These are phyloP conservation scores for Clonostachys chloroleuca DNA, from an alignment of 2,329 filamentous ascomycete genomes.

Conservation along the genomic window DNA sequence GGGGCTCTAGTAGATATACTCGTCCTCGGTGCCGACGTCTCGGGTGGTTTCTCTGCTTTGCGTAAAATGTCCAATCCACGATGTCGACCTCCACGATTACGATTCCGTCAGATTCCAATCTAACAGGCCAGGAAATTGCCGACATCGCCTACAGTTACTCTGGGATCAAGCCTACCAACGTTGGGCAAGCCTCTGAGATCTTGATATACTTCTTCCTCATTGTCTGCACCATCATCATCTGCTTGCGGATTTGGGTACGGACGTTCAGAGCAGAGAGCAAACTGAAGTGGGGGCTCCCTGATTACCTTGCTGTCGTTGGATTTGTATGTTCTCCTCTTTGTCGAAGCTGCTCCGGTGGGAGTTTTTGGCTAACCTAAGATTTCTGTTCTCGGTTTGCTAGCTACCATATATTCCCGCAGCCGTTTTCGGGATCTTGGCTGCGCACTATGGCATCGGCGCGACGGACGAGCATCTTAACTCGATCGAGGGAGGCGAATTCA, in stretches of 20 bases:
- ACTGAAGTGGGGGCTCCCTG: constrained; percentile 1
- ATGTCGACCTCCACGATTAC: too few species aligned
- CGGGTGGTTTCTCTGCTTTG: too few species aligned
- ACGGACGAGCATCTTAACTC: neutral
- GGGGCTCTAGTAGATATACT: too few species aligned
- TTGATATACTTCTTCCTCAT: constrained; percentile 1
- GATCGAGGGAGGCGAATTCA: neutral
- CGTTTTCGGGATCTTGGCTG: constrained; percentile 5
- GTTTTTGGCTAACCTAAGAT: neutral
- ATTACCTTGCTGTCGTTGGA: constrained; percentile 1
- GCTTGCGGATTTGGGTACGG: constrained; percentile 6
- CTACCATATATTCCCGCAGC: constrained; percentile 3
- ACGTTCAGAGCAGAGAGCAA: neutral
- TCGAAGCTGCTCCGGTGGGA: neutral
- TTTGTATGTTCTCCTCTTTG: constrained; percentile 5
- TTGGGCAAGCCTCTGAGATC: neutral
- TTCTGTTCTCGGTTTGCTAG: neutral
- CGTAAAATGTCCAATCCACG: too few species aligned
- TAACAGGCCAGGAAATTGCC: neutral
- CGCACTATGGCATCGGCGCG: constrained; percentile 6
- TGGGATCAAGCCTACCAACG: neutral
- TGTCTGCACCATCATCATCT: constrained; percentile 3
- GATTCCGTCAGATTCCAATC: neutral
- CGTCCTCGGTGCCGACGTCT: too few species aligned
- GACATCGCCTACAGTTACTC: neutral